Base-by-base conservation (phyloP, 2,329 filamentous ascomycete species). In the Cercospora janseana region DNA sequence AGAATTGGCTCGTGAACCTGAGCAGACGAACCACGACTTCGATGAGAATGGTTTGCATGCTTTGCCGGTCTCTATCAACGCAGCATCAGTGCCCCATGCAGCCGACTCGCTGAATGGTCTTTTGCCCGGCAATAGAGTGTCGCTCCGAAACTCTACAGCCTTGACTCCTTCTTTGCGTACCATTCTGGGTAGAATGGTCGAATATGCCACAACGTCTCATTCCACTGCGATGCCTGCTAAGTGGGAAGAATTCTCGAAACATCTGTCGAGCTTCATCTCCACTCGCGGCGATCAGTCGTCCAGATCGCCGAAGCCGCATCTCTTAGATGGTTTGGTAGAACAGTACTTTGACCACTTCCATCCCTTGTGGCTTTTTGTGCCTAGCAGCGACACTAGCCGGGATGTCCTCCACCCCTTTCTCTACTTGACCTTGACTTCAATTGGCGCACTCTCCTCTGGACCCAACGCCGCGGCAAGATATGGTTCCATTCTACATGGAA, bases 401-500 rank as follows among this genome's bases (percentile, higher is more conserved):
- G 23, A 55, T 28, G 45, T 24, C 7, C 54, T 51, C 3, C 55
- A 57, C 35, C 55, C 51, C 3, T 46, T 57, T 1, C 41, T 57
- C 13, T 57, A 55, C 18, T 38, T 57, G 32, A 46, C 42, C 9
- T 43, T 52, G 6, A 49, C 51, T 4, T 54, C 55, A 13, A 52
- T 57, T 21, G 55, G 55, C 2, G 52, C 55, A 10, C 54, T 55
- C 49, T 57, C 50, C 28, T 35, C 32, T 20, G 51, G 52, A 7
- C 35, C 49, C 21, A 24, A 38, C 7, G 15, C 49, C 9, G 51
- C 52, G 23, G 26, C 48, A 9, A 40, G 52, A 15, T 57, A 55
- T 37, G 55, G 51, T 3, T 50, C 41, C 5, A 16, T 57, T 10
- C 52, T 57, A 49, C 55, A 57, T 35, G 32, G 32, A 2, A 35